Base-by-base conservation (phyloP, 2,329 filamentous ascomycete species). In the Fusarium clavum region DNA sequence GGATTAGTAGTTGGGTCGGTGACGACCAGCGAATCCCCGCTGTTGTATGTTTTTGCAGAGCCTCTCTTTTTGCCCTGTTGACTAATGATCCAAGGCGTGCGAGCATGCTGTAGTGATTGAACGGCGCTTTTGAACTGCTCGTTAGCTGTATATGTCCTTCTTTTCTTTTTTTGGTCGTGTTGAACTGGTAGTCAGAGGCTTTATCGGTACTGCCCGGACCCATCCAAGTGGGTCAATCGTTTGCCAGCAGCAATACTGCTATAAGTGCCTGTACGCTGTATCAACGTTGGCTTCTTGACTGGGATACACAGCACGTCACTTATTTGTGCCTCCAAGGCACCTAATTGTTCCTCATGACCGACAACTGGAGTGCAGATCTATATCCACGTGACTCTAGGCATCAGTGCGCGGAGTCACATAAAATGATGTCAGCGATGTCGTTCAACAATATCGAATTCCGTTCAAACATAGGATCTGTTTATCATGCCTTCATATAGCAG, bases 401-500 rank as follows among this genome's bases (percentile, higher is more conserved):
- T 24, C 49, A 53, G 12, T 43, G 34, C 34, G 34, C n/a, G 7
- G 49, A 43, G 32, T 20, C 20, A 18, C 20, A 51, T 32, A 20
- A 13, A 52, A 41, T 43, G 24, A 43, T 53, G 24, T 53, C 49
- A 43, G 24, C 25, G 20, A 13, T 43, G n/a, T 14, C 7, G 9
- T 9, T 16, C 13, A 18, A 22, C 13, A 13, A 29, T 8, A 14
- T n/a, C 11, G 13, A 29, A 9, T 20, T 40, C n/a, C 13, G 8
- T 40, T 12, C 9, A 27, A 25, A 40, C 22, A 22, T 8, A 44
- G 25, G n/a, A 22, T 18, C 9, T 9, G 10, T n/a, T 20, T 8
- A 20, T 14, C 3, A 67, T 67, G 57, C n/a, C 34, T 14, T 45
- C 41, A 6, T 70, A 70, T 20, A 52, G 52, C 6, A 67, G 62